Conservation (phyloP, 306 rosid species). For the Dalbergia cultrata region DNA sequence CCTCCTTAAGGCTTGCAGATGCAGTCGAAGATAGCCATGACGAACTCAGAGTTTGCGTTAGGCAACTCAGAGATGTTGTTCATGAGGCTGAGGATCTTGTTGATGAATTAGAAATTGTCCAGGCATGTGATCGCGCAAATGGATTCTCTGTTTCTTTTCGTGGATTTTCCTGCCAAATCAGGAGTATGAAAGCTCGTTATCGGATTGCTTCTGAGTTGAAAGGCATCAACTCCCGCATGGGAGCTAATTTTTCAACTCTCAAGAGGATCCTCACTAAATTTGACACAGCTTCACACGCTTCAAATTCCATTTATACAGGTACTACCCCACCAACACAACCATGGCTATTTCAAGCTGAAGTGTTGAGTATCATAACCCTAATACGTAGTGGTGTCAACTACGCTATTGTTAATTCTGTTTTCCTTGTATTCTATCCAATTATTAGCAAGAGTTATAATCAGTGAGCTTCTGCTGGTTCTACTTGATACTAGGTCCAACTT, state of each 20-base stretch:
- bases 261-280: constrained; percentile 41
- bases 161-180: constrained; percentile 20
- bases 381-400: not conserved
- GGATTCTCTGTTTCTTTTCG: constrained; percentile 38
- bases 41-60: constrained; percentile 59
- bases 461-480: constrained; percentile 11
- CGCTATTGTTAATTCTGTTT: constrained; percentile 1
- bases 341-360: not conserved
- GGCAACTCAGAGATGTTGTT: constrained; percentile 60
- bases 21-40: constrained; percentile 51
- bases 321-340: constrained; percentile 26
- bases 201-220: constrained; percentile 49
- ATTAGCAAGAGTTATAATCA: constrained; percentile 3
- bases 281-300: constrained; percentile 47
- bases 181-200: constrained; percentile 52
- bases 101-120: constrained; percentile 50
- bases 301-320: constrained; percentile 51
- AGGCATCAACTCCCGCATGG: constrained; percentile 47
- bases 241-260: constrained; percentile 23
- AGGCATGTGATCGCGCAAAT: constrained; percentile 24
- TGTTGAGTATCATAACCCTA: constrained; percentile 16
- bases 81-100: constrained; percentile 57
- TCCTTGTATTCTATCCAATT: constrained; percentile 16
- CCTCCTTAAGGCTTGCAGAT: constrained; percentile 58
- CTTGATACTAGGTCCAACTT: not conserved